Conservation (phyloP, 768 basidiomycete genomes). For the Ramaria rubella region DNA sequence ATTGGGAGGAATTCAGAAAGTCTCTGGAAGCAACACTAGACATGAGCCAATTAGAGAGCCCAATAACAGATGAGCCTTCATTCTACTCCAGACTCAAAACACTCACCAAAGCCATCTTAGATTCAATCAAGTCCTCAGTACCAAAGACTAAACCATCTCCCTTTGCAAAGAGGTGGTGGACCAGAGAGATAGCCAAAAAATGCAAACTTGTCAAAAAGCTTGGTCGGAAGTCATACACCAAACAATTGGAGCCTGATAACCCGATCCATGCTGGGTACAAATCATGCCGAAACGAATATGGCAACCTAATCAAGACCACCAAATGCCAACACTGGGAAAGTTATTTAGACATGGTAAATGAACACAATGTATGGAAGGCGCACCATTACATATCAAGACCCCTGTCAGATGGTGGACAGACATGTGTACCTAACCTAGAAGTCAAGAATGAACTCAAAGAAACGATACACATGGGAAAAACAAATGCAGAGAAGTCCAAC, state of each 20-base stretch:
- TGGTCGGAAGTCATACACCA: slow-evolving; percentile 3
- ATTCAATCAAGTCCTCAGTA: too few relatives aligned
- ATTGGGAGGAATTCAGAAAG: slow-evolving; percentile 30
- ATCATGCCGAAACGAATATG: background rate
- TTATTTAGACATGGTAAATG: background rate
- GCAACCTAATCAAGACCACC: too few relatives aligned
- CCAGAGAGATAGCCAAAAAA: slow-evolving; percentile 19
- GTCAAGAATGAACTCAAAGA: background rate
- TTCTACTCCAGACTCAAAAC: slow-evolving; percentile 6
- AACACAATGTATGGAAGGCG: background rate
- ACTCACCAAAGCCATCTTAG: slow-evolving; percentile 14
- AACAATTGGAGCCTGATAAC: slow-evolving; percentile 4
- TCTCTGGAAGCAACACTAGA: slow-evolving; percentile 11
- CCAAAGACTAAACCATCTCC: too few relatives aligned
- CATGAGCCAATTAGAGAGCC: background rate
- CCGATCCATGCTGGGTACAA: background rate
- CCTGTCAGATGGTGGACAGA: slow-evolving; percentile 13
- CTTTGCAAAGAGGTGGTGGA: slow-evolving; percentile 33
- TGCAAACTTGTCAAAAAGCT: slow-evolving; percentile 16
- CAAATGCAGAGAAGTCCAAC: too few relatives aligned
- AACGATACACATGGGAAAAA: background rate
- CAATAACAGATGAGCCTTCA: background rate
- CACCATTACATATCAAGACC: background rate
- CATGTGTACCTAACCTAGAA: slow-evolving; percentile 15
- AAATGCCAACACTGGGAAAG: background rate